Evolutionary conservation across 2,329 filamentous ascomycete species (phyloP), one percentile per base, ranked within the genome.

Genomic region (Aspergillus persii): DNA sequence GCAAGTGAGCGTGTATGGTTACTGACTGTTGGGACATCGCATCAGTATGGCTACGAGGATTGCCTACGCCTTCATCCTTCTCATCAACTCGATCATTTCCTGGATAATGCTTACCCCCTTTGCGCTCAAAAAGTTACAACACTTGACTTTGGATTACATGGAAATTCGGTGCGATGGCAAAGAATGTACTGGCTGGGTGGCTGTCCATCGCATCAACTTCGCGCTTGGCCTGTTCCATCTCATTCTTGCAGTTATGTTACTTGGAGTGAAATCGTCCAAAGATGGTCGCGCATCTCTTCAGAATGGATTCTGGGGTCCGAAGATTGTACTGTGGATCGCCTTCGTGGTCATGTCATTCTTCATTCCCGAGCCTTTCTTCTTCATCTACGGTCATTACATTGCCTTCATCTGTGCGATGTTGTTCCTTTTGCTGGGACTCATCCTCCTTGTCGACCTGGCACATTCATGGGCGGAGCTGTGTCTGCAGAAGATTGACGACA

Each of bases 61-160:
- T 79, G 94, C 91, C 71, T 97, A 96, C 75, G 93, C 95, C 64
- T 86, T 98, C 71, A 89, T 99, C 63, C 90, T 99, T 57, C 87
- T 99, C 66, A 80, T 98, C 77, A 99, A 99, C 83, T 97, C 94
- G 60, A 96, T 98, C 65, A 76, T 98, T 54, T 94, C 95, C 39
- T 99, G 95, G 95, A 91, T 99, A 68, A 96, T 98, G 92, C 92
- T 99, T 79, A 99, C 95, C 26, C 91, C 92, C 55, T 99, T 95
- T 95, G 95, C 95, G 36, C 91, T 99, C 73, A 91, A 96, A 71
- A 98, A 98, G 75, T 83, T 99, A 5, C 88, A 98, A 77, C 87
- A 96, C 65, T 82, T 98, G 56, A 95, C 92, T 11, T 84, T 99
- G 65, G 92, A 98, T 78, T 98, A 97, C 73, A 93, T 99, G 80